A percentile compares a stretch with the other conserved stretches of the same genome.
Conservation (phyloP, 2,329 filamentous ascomycete species). For the Stemphylium beticola region DNA sequence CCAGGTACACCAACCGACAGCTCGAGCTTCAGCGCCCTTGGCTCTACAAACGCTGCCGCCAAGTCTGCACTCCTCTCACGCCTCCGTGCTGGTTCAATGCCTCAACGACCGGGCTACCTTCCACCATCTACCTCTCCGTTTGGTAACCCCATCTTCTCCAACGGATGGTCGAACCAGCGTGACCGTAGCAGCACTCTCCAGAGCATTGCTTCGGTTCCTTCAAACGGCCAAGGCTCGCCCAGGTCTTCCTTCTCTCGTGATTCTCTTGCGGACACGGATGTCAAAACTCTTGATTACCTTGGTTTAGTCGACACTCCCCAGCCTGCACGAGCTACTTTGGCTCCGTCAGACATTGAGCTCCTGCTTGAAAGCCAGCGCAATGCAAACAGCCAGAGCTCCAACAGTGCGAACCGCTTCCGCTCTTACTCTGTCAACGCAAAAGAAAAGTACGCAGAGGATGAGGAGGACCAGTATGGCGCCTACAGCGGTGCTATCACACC, state of each 20-base stretch:
- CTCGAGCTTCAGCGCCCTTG: constrained; percentile 50
- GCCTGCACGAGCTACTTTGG: constrained; percentile 74
- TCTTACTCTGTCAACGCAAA: constrained; percentile 99
- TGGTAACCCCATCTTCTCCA: constrained; percentile 85
- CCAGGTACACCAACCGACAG: constrained; percentile 49
- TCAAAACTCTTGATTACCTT: constrained; percentile 93
- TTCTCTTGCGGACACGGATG: constrained; percentile 83
- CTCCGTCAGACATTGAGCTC: constrained; percentile 62
- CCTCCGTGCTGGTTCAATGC: constrained; percentile 91
- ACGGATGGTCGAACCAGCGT: constrained; percentile 80
- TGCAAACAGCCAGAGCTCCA: constrained; percentile 66
- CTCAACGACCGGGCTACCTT: constrained; percentile 77
- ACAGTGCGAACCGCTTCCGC: constrained; percentile 81
- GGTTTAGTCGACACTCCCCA: constrained; percentile 94
- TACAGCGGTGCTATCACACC: constrained; percentile 68
- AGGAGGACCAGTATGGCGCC: constrained; percentile 72
- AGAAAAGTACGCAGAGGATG: constrained; percentile 92
- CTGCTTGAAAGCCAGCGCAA: constrained; percentile 59
- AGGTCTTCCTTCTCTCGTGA: constrained; percentile 86
- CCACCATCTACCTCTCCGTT: constrained; percentile 69
- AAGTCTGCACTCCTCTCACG: constrained; percentile 81
- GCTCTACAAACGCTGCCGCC: constrained; percentile 57
- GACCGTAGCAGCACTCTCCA: constrained; percentile 87
- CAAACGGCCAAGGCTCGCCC: constrained; percentile 85
- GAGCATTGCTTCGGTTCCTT: constrained; percentile 86